Evolutionary conservation across 1,139 yeast species (phyloP).

Genomic region (Insectozyma bohioensis): DNA sequence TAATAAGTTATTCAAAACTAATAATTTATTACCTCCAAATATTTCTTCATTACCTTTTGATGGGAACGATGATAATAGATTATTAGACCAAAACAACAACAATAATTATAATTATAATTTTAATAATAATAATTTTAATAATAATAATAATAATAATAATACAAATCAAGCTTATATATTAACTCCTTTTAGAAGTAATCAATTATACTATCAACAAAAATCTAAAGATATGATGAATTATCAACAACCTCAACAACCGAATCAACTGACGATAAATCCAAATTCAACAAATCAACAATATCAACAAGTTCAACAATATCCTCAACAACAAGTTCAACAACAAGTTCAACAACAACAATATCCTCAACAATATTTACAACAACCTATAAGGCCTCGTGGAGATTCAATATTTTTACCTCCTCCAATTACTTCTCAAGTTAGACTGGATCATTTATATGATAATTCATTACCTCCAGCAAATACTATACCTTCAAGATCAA

Average conservation of each 20-base stretch:
- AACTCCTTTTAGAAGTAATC: too few species aligned
- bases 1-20: too few species aligned
- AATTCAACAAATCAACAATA: slow-evolving; percentile 5
- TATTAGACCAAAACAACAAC: too few species aligned
- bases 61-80: too few species aligned
- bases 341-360: slow-evolving; percentile 10
- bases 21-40: too few species aligned
- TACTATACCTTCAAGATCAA: slow-evolving; percentile 25
- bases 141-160: too few species aligned
- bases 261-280: not conserved
- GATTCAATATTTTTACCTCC: slow-evolving; percentile 36
- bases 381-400: slow-evolving; percentile 24
- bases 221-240: not conserved
- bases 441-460: slow-evolving; percentile 15
- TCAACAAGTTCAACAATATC: slow-evolving; percentile 4
- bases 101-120: too few species aligned
- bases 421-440: slow-evolving; percentile 20
- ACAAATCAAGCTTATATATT: slow-evolving; percentile 1
- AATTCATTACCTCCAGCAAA: slow-evolving; percentile 5
- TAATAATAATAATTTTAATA: too few species aligned
- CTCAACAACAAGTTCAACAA: slow-evolving; percentile 9
- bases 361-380: slow-evolving; percentile 12
- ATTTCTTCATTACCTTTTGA: too few species aligned
- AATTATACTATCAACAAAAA: slow-evolving; percentile 4
- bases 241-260: slow-evolving; percentile 1